Conservation (phyloP, 768 basidiomycete species). For the Suillus plorans region DNA sequence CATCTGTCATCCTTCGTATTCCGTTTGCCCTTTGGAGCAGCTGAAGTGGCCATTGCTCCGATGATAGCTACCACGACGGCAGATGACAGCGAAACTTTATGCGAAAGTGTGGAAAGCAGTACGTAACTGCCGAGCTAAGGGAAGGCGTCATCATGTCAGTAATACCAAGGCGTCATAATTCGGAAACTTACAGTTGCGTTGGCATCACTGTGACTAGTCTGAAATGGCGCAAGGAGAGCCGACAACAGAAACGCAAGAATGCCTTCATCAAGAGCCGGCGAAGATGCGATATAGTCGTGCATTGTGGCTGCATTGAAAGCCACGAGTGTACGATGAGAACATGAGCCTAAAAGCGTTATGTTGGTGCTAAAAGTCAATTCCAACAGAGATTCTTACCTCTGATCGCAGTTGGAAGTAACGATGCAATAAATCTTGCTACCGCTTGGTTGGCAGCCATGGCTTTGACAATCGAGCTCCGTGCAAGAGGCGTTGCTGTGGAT, state of each 20-base stretch:
- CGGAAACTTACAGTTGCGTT: slow-evolving; percentile 47
- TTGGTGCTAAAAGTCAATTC: not conserved
- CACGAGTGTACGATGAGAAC: slow-evolving; percentile 67
- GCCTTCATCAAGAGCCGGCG: slow-evolving; percentile 61
- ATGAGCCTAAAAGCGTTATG: slow-evolving; percentile 26
- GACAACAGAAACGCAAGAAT: slow-evolving; percentile 64
- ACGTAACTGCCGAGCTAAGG: slow-evolving; percentile 71
- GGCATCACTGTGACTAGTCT: slow-evolving; percentile 44
- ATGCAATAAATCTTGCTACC: slow-evolving; percentile 68
- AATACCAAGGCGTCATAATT: not conserved
- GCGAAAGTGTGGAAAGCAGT: slow-evolving; percentile 67
- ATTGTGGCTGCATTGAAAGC: slow-evolving; percentile 81
- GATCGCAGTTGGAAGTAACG: slow-evolving; percentile 60
- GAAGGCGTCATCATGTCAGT: not conserved
- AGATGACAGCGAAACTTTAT: slow-evolving; percentile 57
- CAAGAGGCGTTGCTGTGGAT: slow-evolving; percentile 71
- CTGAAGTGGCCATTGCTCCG: slow-evolving; percentile 50
- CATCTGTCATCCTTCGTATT: slow-evolving; percentile 35
- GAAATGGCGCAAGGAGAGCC: slow-evolving; percentile 59
- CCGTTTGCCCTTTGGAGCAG: slow-evolving; percentile 26
- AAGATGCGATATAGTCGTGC: slow-evolving; percentile 73
- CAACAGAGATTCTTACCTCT: slow-evolving; percentile 33
- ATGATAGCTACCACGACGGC: slow-evolving; percentile 63
- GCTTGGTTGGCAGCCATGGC: slow-evolving; percentile 75
- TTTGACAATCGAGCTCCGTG: slow-evolving; percentile 68